These are phyloP conservation scores for Suhomyces coccinellae DNA, from an alignment of 1,139 yeast genomes.

Conservation along the genomic window DNA sequence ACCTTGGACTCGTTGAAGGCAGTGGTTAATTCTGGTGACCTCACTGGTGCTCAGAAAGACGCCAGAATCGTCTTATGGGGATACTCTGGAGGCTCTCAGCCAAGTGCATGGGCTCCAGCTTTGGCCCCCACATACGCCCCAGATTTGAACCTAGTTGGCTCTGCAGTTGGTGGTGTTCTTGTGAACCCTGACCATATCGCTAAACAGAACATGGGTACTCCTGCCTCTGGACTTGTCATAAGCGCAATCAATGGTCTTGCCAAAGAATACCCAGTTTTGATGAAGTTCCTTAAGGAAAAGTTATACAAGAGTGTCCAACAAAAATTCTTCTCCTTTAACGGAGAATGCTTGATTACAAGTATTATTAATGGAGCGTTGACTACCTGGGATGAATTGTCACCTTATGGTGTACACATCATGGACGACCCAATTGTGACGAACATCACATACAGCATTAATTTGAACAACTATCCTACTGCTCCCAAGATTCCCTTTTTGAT, in stretches of 20 bases:
- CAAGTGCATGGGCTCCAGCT: constrained; percentile 40
- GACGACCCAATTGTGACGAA: constrained; percentile 1
- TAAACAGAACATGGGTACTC: constrained; percentile 23
- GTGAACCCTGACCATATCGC: constrained; percentile 26
- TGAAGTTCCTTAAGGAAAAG: constrained; percentile 4
- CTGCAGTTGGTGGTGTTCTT: constrained; percentile 36
- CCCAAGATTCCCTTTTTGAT: constrained; percentile 38
- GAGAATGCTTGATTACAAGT: constrained; percentile 2
- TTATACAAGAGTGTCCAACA: not conserved
- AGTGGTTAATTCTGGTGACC: constrained; percentile 21
- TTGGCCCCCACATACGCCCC: constrained; percentile 35
- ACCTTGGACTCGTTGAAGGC: constrained; percentile 32
- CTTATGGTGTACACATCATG: not conserved
- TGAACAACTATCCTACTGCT: constrained; percentile 2
- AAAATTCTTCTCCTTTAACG: not conserved
- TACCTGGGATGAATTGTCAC: not conserved
- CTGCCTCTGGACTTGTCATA: constrained; percentile 29
- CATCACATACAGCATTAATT: constrained; percentile 3
- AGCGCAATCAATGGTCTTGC: constrained; percentile 29
- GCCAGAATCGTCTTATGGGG: constrained; percentile 36
- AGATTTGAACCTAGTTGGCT: constrained; percentile 31
- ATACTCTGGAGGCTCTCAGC: constrained; percentile 39
- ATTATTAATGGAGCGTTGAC: not conserved
- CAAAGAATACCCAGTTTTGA: constrained; percentile 27
- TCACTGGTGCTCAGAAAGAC: constrained; percentile 25